Percentiles rank a stretch among this genome's conserved stretches.
These are phyloP conservation scores for Venturia carpophila DNA, from an alignment of 2,329 filamentous ascomycete species.

Conservation along the genomic window DNA sequence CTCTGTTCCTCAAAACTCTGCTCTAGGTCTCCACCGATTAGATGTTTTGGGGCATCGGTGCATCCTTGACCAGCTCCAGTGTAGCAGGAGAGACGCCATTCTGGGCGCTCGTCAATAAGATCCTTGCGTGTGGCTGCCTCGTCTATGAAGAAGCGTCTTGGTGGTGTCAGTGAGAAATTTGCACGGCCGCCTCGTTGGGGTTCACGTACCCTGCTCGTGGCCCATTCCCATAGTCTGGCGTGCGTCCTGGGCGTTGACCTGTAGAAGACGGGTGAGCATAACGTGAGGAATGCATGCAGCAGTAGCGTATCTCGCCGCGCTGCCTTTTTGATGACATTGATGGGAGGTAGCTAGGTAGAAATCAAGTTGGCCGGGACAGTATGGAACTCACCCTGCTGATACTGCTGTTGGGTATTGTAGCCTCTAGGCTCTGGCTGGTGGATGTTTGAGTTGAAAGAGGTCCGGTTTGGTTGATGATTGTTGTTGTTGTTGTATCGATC, in stretches of 20 bases:
- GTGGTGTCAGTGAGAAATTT: background rate
- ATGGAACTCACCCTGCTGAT: background rate
- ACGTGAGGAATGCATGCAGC: background rate
- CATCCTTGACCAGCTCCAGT: slow-evolving; percentile 50
- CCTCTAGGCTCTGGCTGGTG: slow-evolving; percentile 3
- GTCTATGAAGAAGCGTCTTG: slow-evolving; percentile 25
- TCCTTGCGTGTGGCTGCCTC: slow-evolving; percentile 41
- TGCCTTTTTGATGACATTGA: background rate
- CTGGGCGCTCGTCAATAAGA: slow-evolving; percentile 61
- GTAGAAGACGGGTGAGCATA: background rate
- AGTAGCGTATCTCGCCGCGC: background rate
- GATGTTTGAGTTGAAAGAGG: background rate
- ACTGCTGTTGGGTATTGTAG: background rate
- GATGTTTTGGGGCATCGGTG: slow-evolving; percentile 65
- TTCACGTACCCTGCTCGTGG: slow-evolving; percentile 5
- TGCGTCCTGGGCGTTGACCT: slow-evolving; percentile 1
- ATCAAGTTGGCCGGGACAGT: background rate
- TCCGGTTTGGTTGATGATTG: background rate
- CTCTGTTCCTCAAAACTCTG: slow-evolving; percentile 85
- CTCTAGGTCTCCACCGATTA: slow-evolving; percentile 77
- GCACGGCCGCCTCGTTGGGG: too few species aligned
- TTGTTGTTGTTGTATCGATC: background rate
- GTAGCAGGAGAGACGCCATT: slow-evolving; percentile 83
- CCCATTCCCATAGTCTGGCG: slow-evolving; percentile 1
- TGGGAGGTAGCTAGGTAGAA: background rate